These are phyloP conservation scores for Sphaerostilbella broomeana DNA, from an alignment of 2,329 filamentous ascomycete species.

Conservation along the genomic window DNA sequence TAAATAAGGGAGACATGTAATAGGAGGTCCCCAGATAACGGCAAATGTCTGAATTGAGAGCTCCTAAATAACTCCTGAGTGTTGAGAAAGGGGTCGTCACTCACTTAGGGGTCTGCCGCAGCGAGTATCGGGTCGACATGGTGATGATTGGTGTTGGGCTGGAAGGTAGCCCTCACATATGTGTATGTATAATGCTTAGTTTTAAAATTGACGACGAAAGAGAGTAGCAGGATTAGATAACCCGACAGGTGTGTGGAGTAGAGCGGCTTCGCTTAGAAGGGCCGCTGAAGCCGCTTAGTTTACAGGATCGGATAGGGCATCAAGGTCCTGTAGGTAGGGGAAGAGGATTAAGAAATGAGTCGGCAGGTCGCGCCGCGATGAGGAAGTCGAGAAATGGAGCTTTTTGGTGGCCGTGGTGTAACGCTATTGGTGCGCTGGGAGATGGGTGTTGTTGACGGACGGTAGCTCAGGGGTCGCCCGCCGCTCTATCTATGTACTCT, in stretches of 20 bases:
- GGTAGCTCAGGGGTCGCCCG: constrained; percentile 1
- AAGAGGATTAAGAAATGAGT: constrained; percentile 1
- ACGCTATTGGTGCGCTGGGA: constrained; percentile 14
- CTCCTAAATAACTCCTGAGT: too few relatives aligned
- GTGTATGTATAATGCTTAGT: too few relatives aligned
- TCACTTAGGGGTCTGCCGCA: constrained; percentile 27
- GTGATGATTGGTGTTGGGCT: constrained; percentile 5
- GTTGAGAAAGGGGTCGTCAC: constrained; percentile 7
- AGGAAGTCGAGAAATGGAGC: constrained; percentile 9
- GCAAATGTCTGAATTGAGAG: too few relatives aligned
- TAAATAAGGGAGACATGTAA: too few relatives aligned
- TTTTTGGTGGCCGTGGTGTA: constrained; percentile 13
- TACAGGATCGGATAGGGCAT: not conserved
- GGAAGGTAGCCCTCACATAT: not conserved
- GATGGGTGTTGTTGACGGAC: constrained; percentile 8
- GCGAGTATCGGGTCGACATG: constrained; percentile 24
- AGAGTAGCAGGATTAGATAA: not conserved
- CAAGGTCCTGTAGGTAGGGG: not conserved
- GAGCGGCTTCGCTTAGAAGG: not conserved
- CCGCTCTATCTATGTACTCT: not conserved
- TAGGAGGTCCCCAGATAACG: too few relatives aligned
- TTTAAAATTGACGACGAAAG: not conserved
- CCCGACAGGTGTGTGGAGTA: not conserved
- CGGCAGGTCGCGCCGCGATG: constrained; percentile 5
- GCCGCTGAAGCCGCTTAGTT: too few relatives aligned